Base-by-base conservation (phyloP, 345 rosid genomes). In the Brassica juncea region DNA sequence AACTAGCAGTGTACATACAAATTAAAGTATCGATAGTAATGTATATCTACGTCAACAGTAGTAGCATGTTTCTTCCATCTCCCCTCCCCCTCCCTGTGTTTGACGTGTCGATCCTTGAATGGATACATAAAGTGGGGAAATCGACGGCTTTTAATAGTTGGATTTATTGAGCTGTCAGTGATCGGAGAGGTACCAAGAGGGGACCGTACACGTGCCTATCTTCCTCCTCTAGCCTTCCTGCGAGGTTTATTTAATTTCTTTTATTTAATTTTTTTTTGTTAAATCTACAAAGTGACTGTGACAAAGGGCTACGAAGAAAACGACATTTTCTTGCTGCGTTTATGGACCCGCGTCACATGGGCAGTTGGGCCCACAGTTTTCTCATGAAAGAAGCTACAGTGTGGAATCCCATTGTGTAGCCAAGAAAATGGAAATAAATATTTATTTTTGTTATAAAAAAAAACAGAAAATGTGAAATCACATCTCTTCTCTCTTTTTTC, bases 331-430 rank as follows among this genome's bases (percentile, higher is more conserved):
- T 80, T 74, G 83, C 74, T 80, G 79, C 83, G 83, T 80, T 80
- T 74, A 34, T 69, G 79, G 83, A 63, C 72, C 83, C 79, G 74
- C 79, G 72, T 80, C 83, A 80, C 83, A 80, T 80, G 83, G 79
- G 83, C 68, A 4, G 23, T 79, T 80, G 79, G 79, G 16, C 75
- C 71, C 4, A 35, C 71, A 37, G 8, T 61, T 32, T 62, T 42
- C 10, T 47, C 15, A 47, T 0, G 15, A 47, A 74, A 62, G 47
- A 74, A 68, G 82, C 82, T 52, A 80, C 74, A 47, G 59, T 68
- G 47, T 80, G 82, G 82, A 59, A 66, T 75, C 66, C 6, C 59
- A 34, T 68, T 68, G 68, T 73, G 78, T 79, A 73, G 3, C 49
- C 1, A 0, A 66, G 8, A 66, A 78, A 64, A 72, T 2, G 44